Conservation (phyloP, 1,284 basidiomycete species). For the Cutaneotrichosporon dermatis region DNA sequence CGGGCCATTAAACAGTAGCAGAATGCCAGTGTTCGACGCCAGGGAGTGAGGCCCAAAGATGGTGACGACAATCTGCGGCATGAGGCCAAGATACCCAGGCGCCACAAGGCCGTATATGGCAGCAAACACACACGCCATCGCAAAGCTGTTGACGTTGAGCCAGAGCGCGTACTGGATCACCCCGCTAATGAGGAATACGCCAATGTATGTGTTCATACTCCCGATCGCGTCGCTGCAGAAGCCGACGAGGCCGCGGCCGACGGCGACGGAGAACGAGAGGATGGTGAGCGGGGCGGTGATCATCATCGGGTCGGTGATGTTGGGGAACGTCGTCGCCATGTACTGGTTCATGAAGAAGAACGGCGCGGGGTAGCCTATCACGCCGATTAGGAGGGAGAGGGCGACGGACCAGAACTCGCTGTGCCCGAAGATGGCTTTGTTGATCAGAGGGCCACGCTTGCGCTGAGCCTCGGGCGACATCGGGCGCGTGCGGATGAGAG, state of each 20-base stretch:
- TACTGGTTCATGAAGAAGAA: slow-evolving; percentile 27
- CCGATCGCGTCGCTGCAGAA: slow-evolving; percentile 11
- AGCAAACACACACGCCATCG: slow-evolving; percentile 6
- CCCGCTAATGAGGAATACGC: slow-evolving; percentile 10
- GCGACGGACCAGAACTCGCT: slow-evolving; percentile 25
- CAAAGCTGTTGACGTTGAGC: slow-evolving; percentile 13
- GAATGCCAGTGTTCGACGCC: slow-evolving; percentile 31
- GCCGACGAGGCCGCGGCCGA: slow-evolving; percentile 13
- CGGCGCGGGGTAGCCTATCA: slow-evolving; percentile 31
- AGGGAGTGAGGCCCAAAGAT: slow-evolving; percentile 33
- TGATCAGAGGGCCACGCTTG: slow-evolving; percentile 27
- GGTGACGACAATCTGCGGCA: slow-evolving; percentile 36
- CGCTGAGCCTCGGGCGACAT: slow-evolving; percentile 31
- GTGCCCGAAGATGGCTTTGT: slow-evolving; percentile 12
- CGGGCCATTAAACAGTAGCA: slow-evolving; percentile 13
- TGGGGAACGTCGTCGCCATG: slow-evolving; percentile 20
- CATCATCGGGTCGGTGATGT: slow-evolving; percentile 10
- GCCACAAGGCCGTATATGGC: slow-evolving; percentile 21
- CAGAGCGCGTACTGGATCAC: slow-evolving; percentile 15
- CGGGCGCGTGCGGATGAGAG: slow-evolving; percentile 32
- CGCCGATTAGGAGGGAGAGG: slow-evolving; percentile 25
- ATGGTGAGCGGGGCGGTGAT: slow-evolving; percentile 18
- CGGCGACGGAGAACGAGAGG: slow-evolving; percentile 8
- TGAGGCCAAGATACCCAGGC: slow-evolving; percentile 31
- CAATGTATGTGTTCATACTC: slow-evolving; percentile 18